These are phyloP conservation scores for Pyricularia sp. DNA, from an alignment of 2,329 filamentous ascomycete species.

Conservation along the genomic window DNA sequence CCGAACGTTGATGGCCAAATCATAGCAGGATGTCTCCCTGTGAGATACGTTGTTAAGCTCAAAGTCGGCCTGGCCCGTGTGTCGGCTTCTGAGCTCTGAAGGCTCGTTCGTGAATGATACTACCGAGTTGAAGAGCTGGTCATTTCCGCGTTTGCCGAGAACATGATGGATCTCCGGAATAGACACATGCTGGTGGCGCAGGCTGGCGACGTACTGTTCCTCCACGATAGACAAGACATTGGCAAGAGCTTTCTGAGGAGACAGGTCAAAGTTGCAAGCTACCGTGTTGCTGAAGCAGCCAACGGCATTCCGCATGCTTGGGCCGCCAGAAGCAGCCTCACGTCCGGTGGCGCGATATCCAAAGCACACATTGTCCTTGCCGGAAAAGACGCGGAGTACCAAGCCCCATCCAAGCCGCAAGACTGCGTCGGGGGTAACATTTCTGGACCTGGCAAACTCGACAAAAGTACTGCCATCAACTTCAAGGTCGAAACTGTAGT, in stretches of 20 bases:
- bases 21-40: conserved; percentile 35
- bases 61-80: conserved; percentile 17
- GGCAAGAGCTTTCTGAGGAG: conserved; percentile 20
- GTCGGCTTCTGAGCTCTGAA: conserved; percentile 23
- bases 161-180: conserved; percentile 37
- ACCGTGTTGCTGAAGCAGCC: conserved; percentile 35
- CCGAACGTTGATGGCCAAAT: conserved; percentile 34
- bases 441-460: conserved; percentile 30
- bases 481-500: conserved; percentile 28
- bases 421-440: conserved; percentile 36
- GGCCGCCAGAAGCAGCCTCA: conserved; percentile 29
- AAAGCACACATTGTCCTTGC: conserved; percentile 42
- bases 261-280: conserved; percentile 24
- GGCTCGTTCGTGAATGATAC: conserved; percentile 36
- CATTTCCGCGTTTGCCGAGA: conserved; percentile 28
- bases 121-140: conserved; percentile 40
- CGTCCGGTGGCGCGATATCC: conserved; percentile 39
- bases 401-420: conserved; percentile 52
- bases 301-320: conserved; percentile 26
- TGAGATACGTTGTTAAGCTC: conserved; percentile 24
- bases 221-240: conserved; percentile 22
- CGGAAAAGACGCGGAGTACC: conserved; percentile 44
- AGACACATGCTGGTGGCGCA: conserved; percentile 34
- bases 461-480: conserved; percentile 29
- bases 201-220: conserved; percentile 18